Evolutionary conservation across 2,329 filamentous ascomycete species (phyloP), one percentile per base, ranked within the genome.

Genomic region (Sporothrix variecibatus): DNA sequence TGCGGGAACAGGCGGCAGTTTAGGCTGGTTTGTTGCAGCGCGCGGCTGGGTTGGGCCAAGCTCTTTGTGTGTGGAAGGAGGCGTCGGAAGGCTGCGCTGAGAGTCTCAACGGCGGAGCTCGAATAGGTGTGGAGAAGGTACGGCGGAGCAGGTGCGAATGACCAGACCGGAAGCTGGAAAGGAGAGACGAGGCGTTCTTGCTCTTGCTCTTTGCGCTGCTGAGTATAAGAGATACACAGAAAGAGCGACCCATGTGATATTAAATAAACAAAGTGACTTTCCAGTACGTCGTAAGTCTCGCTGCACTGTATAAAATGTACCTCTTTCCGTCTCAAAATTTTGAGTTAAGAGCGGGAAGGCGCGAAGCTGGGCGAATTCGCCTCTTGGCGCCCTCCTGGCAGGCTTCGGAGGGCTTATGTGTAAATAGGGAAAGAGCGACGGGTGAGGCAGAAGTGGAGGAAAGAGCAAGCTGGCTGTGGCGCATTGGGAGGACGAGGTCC

Each of bases 281-380:
- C 62, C 5, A 67, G 38, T 67, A 46, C 7, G 60, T n/a, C 34
- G 38, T 67, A 46, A 15, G 60, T n/a, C 34, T 43, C 56, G 56
- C 17, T 51, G 60, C 38, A 17, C 20, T 65, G 60, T 23, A 43
- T 23, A 28, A 23, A 53, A 12, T 9, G 40, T 49, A 51, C 64
- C 43, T 23, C 4, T 28, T 28, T n/a, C 38, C 1, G 12, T 28
- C 34, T n/a, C 38, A 23, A 23, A 20, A 43, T 8, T n/a, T 34
- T 49, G 26, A 8, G 28, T 68, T 51, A 65, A 58, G 40, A 40
- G 58, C 71, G 71, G 71, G 71, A 65, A 53, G 46, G 71, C 17
- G 46, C 71, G 71, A 72, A 65, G 58, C 71, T 65, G 71, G 71
- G 40, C 40, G 65, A 51, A 68, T 68, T 68, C 15, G 65, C 65